A percentile compares a stretch with the other conserved stretches of the same genome.
phyloP scores from a whole-genome alignment of 140 eudicot species.

The Bidens hawaiensis region DNA sequence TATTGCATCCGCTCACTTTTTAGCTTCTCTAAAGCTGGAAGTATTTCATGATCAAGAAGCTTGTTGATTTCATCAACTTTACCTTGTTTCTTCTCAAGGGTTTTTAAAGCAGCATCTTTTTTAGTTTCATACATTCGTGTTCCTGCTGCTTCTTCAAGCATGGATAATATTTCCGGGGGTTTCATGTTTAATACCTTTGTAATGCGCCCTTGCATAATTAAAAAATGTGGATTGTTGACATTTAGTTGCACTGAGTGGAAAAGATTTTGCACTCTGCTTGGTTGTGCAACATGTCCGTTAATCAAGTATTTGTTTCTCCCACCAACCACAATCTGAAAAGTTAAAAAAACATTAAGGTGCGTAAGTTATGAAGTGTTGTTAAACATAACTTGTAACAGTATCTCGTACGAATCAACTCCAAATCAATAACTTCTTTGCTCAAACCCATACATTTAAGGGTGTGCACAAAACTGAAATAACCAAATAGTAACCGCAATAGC shows the following conservation, averaged over 20 bases:
- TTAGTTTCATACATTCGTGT: slow-evolving; percentile 97
- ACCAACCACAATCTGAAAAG: slow-evolving; percentile 86
- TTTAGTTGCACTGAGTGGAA: slow-evolving; percentile 95
- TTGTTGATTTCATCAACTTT: slow-evolving; percentile 94
- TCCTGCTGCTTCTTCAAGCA: slow-evolving; percentile 99
- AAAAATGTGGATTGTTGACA: slow-evolving; percentile 95
- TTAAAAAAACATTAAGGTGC: neutral
- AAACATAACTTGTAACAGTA: neutral
- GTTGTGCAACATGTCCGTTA: slow-evolving; percentile 97
- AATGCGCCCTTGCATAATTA: slow-evolving; percentile 98
- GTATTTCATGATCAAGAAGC: slow-evolving; percentile 93
- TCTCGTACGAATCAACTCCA: neutral
- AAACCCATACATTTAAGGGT: too few species aligned
- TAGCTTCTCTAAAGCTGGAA: slow-evolving; percentile 82
- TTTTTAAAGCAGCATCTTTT: slow-evolving; percentile 86
- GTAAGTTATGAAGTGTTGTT: neutral
- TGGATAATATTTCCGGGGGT: slow-evolving; percentile 95
- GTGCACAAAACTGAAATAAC: too few species aligned
- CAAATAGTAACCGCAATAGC: too few species aligned
- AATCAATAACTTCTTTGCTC: neutral
- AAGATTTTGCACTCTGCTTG: slow-evolving; percentile 94
- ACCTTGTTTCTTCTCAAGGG: slow-evolving; percentile 91
- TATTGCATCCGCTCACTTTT: slow-evolving; percentile 91
- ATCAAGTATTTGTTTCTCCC: slow-evolving; percentile 95
- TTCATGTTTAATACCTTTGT: slow-evolving; percentile 96